Conservation (phyloP, 768 basidiomycete genomes). For the Boletus edulis region DNA sequence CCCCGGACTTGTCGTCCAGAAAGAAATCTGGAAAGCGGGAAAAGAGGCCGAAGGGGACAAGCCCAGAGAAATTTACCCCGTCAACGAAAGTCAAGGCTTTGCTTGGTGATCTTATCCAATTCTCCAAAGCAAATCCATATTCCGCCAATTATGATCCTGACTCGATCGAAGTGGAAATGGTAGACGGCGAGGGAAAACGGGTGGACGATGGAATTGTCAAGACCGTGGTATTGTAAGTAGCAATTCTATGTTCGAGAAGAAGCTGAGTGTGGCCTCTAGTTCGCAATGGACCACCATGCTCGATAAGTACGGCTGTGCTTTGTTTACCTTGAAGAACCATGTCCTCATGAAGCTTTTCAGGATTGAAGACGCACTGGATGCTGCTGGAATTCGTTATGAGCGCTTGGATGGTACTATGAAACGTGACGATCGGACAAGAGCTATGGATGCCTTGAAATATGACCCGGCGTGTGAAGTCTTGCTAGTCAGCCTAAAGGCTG, state of each 20-base stretch:
- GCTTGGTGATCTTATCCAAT: constrained; percentile 73
- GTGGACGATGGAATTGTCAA: constrained; percentile 74
- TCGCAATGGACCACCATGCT: constrained; percentile 96
- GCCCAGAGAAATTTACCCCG: constrained; percentile 58
- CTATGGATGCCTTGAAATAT: constrained; percentile 89
- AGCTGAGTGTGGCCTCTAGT: constrained; percentile 39
- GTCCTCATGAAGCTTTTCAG: constrained; percentile 35
- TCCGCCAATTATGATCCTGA: constrained; percentile 84
- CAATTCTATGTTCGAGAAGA: constrained; percentile 11
- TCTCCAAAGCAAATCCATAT: constrained; percentile 81
- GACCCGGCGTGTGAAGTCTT: constrained; percentile 92
- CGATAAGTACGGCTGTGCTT: constrained; percentile 58
- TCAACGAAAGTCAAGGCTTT: constrained; percentile 91
- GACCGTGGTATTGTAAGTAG: constrained; percentile 91
- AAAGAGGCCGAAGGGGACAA: constrained; percentile 56
- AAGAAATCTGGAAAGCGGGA: constrained; percentile 66
- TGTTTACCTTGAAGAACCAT: background rate
- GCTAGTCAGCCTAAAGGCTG: constrained; percentile 93
- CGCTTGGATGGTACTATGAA: constrained; percentile 98
- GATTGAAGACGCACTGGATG: constrained; percentile 86
- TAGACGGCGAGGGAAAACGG: constrained; percentile 70
- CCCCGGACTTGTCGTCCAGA: constrained; percentile 45
- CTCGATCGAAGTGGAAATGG: constrained; percentile 70
- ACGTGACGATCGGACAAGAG: constrained; percentile 85
- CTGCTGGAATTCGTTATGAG: constrained; percentile 81